Conservation (phyloP, 805 yeast genomes). For the Teunomyces kruisii region DNA sequence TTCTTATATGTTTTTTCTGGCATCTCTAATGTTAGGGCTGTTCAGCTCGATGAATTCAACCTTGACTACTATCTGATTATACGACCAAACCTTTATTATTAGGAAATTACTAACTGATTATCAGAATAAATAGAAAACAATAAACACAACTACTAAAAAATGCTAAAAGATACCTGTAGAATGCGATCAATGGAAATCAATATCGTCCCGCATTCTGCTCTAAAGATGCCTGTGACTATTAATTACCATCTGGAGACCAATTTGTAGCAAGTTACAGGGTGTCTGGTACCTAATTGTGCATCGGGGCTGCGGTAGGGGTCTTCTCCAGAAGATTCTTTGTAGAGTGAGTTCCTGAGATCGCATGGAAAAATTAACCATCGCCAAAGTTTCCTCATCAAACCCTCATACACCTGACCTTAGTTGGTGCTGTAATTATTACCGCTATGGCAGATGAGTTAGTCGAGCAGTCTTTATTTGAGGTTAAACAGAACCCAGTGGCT, state of each 20-base stretch:
- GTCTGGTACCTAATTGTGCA: no score
- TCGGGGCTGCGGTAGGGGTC: no score
- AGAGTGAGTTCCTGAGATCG: background rate
- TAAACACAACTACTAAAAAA: background rate
- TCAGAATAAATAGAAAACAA: background rate
- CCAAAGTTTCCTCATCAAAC: background rate
- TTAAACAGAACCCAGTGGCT: background rate
- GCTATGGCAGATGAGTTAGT: constrained; percentile 4
- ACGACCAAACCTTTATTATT: background rate
- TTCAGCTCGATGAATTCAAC: constrained; percentile 78
- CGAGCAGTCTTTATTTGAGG: background rate
- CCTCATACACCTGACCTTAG: background rate
- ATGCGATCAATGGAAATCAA: no score
- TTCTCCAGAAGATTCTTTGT: no score
- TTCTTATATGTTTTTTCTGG: constrained; percentile 69
- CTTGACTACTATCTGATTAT: constrained; percentile 65
- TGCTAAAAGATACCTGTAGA: no score
- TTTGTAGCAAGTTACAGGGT: no score
- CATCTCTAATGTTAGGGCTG: constrained; percentile 89
- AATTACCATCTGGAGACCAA: no score
- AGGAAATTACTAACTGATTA: constrained; percentile 1
- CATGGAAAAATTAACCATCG: background rate
- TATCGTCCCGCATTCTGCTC: no score
- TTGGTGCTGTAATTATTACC: background rate
- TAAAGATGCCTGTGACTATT: no score